Evolutionary conservation across 352 stramenopile species (phyloP), one percentile per base, ranked within the genome.

Genomic region (Globisporangium camurandrum): DNA sequence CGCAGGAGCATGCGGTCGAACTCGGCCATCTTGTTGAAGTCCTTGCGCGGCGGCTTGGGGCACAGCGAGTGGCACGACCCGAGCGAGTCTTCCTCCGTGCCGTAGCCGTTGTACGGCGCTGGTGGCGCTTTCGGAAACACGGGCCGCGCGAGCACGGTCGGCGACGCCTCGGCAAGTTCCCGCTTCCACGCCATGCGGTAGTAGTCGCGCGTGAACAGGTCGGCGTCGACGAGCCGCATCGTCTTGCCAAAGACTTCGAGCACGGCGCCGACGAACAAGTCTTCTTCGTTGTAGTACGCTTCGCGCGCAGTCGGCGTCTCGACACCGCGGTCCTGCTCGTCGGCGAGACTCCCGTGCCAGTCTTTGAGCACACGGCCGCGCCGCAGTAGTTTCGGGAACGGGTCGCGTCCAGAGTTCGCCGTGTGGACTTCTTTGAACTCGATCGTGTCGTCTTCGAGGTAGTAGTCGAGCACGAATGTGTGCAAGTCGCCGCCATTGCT

Each of bases 391-490:
- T 85, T 51, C n/a, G 75, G 73, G 62, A 91, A 93, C 61, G 66
- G 75, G 41, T 94, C 82, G 26, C 81, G 66, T 1, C 85, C 86
- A 22, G 85, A 92, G 54, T 96, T 96, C 12, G 66, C 60, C 34
- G 69, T 69, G n/a, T 69, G 61, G 5, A 88, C 65, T 59, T 96
- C 86, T 38, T 88, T 88, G 62, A 96, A 86, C 60, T 96, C 83
- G 51, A 96, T 69, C 48, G 83, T 93, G 59, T 94, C 81, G 50
- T 96, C 88, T 57, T 86, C 79, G 14, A 96, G 61, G 56, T 93
- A 96, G 54, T 86, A 95, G 55, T 86, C 71, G 37, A 97, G 65
- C 6, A 57, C 77, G 52, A 93, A 95, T 17, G 58, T 59, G 64
- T 84, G 82, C 46, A 94, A 63, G 24, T 94, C 83, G 26, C 84